Evolutionary conservation across 2,329 filamentous ascomycete species (phyloP).

Genomic region (Pochonia chlamydosporia): DNA sequence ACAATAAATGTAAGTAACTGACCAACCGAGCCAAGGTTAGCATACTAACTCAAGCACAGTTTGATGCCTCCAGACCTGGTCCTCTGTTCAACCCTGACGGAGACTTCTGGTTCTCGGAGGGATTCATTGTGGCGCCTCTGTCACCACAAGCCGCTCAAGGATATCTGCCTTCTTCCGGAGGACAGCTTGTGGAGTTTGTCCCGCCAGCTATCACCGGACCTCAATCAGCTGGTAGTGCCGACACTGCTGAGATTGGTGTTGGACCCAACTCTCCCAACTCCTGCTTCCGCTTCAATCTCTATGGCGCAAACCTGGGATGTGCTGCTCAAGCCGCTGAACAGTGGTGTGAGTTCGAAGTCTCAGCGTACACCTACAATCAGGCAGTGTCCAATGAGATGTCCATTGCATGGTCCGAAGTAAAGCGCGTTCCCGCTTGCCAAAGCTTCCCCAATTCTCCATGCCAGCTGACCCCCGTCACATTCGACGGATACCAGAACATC

Average conservation of each 20-base stretch:
- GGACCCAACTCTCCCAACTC: constrained; percentile 29
- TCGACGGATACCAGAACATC: constrained; percentile 32
- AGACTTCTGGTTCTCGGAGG: constrained; percentile 36
- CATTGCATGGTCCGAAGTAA: constrained; percentile 33
- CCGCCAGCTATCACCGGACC: constrained; percentile 27
- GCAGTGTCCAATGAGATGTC: constrained; percentile 26
- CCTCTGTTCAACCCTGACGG: constrained; percentile 34
- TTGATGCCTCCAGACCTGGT: constrained; percentile 28
- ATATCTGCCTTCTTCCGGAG: constrained; percentile 32
- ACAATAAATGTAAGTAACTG: constrained; percentile 29
- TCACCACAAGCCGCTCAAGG: constrained; percentile 24
- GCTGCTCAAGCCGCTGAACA: constrained; percentile 27
- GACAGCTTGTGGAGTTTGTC: constrained; percentile 34
- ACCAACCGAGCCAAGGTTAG: background rate
- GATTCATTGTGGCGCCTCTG: constrained; percentile 32
- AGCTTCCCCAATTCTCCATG: constrained; percentile 27
- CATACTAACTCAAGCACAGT: constrained; percentile 22
- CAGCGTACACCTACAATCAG: constrained; percentile 33
- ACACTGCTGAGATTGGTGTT: constrained; percentile 33
- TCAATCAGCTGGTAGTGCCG: constrained; percentile 15
- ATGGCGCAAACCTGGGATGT: constrained; percentile 32
- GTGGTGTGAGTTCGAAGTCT: constrained; percentile 36
- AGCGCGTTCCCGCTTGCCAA: constrained; percentile 31
- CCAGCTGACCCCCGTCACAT: constrained; percentile 26
- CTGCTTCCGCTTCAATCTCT: constrained; percentile 35